Evolutionary conservation across 202 grass and related monocot species (phyloP), one percentile per base, ranked within the genome.

Genomic region (Panicum hallii): DNA sequence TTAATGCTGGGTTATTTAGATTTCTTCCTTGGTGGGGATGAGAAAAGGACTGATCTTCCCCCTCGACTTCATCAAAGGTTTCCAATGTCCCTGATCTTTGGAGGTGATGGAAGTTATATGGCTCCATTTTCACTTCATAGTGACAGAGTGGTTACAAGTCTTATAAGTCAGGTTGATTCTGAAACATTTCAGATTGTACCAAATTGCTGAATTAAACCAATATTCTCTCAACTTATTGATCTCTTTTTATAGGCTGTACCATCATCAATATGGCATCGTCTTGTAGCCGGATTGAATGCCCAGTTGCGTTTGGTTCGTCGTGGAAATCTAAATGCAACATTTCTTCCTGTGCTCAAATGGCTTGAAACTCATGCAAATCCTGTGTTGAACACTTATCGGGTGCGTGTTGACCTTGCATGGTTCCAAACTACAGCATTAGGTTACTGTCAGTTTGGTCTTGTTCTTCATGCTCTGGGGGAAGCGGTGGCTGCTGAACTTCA

Each of bases 21-120:
- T 91, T 99, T 99, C 83, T 99, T 95, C 84, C 88, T 99, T 78
- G 96, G 93, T 26, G 96, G 93, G 41, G 96, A 99, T 90, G 96
- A 99, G 89, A 99, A 90, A 87, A 94, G 90, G 70, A 80, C 88
- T 38, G 93, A 99, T 88, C 88, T 99, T 52, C 96, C 96, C 32
- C 82, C 90, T 74, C 86, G 88, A 66, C 91, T 99, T 80, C 90
- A 91, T 82, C 93, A 99, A 89, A 94, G 93, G 86, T 94, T 99
- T 86, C 96, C 96, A 44, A 88, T 99, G 86, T 88, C 86, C 66
- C 83, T 96, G 69, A 85, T 95, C 54, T 99, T 99, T 89, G 96
- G 96, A 43, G 96, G 96, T 40, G 88, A 99, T 82, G 93, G 93
- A 84, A 96, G 91, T 81, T 96, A 99, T 84, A 99, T 99, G 93